Percentiles rank a stretch among this genome's conserved stretches.
These are phyloP conservation scores for Oenanthe javanica DNA, from an alignment of 140 eudicot species.

Conservation along the genomic window DNA sequence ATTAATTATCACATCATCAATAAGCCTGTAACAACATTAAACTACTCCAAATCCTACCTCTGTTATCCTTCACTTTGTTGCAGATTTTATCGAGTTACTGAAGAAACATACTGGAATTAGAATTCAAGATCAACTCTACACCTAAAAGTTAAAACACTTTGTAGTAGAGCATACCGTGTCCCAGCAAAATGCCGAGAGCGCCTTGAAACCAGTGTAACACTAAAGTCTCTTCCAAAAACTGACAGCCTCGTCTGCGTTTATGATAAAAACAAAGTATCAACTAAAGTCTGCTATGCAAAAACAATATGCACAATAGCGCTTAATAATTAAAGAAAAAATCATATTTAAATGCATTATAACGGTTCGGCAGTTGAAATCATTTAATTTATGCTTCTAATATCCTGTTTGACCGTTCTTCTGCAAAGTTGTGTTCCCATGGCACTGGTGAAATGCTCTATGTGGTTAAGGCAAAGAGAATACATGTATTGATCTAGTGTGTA, in stretches of 20 bases:
- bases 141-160: constrained; percentile 3
- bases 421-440: no score
- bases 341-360: not conserved
- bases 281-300: not conserved
- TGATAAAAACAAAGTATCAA: constrained; percentile 10
- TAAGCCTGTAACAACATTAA: not conserved
- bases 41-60: not conserved
- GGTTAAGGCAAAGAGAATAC: not conserved
- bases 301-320: not conserved
- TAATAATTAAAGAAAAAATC: not conserved
- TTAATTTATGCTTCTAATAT: no score
- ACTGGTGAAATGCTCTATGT: not conserved
- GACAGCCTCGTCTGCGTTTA: constrained; percentile 55
- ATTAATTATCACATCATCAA: not conserved
- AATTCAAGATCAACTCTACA: not conserved
- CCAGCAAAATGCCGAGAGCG: constrained; percentile 99
- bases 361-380: not conserved
- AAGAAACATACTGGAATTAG: not conserved
- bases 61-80: not conserved
- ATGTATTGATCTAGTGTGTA: not conserved
- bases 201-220: constrained; percentile 72
- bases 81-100: not conserved
- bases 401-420: no score
- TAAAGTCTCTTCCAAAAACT: constrained; percentile 83
- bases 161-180: constrained; percentile 56